These are phyloP conservation scores for Phytopythium montanum DNA, from an alignment of 352 stramenopile genomes.

Conservation along the genomic window DNA sequence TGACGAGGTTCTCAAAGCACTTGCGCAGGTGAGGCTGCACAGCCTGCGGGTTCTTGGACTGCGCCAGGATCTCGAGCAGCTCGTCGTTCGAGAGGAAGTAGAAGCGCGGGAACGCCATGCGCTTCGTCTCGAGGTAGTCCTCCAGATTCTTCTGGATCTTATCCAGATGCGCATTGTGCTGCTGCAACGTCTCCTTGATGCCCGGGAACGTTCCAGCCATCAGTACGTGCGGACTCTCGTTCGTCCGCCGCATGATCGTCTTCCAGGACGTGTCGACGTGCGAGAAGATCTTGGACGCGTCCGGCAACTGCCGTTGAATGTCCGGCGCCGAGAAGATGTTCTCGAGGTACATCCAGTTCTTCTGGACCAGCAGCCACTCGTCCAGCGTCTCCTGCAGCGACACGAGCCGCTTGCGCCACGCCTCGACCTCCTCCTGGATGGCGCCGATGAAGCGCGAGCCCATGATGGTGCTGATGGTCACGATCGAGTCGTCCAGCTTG, in stretches of 20 bases:
- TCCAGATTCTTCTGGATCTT: slow-evolving; percentile 92
- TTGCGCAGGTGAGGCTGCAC: slow-evolving; percentile 94
- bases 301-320: slow-evolving; percentile 89
- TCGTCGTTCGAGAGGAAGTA: slow-evolving; percentile 97
- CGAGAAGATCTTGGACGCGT: slow-evolving; percentile 89
- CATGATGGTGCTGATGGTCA: slow-evolving; percentile 93
- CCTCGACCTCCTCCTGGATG: slow-evolving; percentile 89
- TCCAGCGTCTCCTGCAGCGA: slow-evolving; percentile 84
- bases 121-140: slow-evolving; percentile 92
- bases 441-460: slow-evolving; percentile 89
- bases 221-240: slow-evolving; percentile 85
- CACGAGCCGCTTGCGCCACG: slow-evolving; percentile 83
- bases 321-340: slow-evolving; percentile 88
- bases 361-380: slow-evolving; percentile 86
- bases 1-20: slow-evolving; percentile 91
- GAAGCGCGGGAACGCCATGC: slow-evolving; percentile 92
- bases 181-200: slow-evolving; percentile 79
- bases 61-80: slow-evolving; percentile 92
- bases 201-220: slow-evolving; percentile 74
- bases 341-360: slow-evolving; percentile 89
- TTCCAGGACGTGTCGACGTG: slow-evolving; percentile 91
- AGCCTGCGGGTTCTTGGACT: slow-evolving; percentile 93
- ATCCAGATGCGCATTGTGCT: slow-evolving; percentile 86
- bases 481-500: slow-evolving; percentile 91
- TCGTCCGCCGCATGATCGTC: slow-evolving; percentile 87